Percentiles rank a stretch among this genome's conserved stretches.
phyloP scores from a whole-genome alignment of 345 rosid genomes.

The Eucalyptus cladocalyx region DNA sequence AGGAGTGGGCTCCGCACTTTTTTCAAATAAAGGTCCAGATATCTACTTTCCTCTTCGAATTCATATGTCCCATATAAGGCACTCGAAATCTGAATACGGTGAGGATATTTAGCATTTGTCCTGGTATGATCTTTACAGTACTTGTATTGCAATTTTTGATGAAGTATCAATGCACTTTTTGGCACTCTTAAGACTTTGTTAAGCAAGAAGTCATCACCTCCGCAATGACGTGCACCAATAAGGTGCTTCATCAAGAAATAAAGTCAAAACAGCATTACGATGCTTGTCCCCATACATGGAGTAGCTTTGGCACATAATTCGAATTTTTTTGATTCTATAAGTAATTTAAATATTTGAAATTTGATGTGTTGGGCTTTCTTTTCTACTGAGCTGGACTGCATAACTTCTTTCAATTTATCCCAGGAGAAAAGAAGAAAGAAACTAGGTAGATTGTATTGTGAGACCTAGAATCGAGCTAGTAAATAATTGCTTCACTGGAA shows the following conservation, averaged over 20 bases:
- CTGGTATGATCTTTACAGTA: neutral
- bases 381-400: neutral
- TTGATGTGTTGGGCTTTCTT: neutral
- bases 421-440: neutral
- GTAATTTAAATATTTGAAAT: neutral
- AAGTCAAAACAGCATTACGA: neutral
- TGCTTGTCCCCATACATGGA: neutral
- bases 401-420: neutral
- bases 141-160: neutral
- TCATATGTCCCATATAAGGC: neutral
- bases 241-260: neutral
- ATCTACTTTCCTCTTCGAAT: neutral
- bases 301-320: neutral
- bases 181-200: neutral
- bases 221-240: neutral
- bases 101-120: neutral
- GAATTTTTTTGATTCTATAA: neutral
- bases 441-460: neutral
- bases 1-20: neutral
- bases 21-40: neutral
- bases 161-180: neutral
- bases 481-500: neutral
- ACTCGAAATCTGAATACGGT: neutral
- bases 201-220: neutral
- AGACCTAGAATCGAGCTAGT: too few species aligned